These are phyloP conservation scores for Annona cherimola DNA, from an alignment of 164 flowering plant genomes.

Conservation along the genomic window DNA sequence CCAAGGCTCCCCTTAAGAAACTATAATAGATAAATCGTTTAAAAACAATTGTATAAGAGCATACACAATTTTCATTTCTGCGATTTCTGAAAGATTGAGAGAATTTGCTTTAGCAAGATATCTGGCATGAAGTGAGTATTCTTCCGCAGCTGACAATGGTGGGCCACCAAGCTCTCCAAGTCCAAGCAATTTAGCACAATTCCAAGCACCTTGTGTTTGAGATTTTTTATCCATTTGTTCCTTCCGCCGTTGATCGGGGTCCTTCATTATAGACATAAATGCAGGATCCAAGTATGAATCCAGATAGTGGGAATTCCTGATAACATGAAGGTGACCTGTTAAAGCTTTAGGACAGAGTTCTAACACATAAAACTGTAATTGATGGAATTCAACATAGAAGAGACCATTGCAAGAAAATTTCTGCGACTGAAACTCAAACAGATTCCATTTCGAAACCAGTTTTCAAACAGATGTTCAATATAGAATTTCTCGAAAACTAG, in stretches of 20 bases:
- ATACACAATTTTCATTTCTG: constrained; percentile 99
- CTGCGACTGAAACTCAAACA: neutral
- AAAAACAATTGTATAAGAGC: constrained; percentile 19
- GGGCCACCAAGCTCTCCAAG: constrained; percentile 94
- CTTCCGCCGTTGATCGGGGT: constrained; percentile 90
- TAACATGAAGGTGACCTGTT: constrained; percentile 2
- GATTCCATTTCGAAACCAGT: neutral
- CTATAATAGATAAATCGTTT: neutral
- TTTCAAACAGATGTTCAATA: neutral
- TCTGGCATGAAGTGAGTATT: constrained; percentile 94
- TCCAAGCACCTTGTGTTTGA: constrained; percentile 69
- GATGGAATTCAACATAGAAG: neutral
- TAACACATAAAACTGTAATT: neutral
- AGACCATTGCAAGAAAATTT: neutral
- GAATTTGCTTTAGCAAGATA: constrained; percentile 95
- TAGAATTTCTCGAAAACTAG: neutral
- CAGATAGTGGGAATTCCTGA: constrained; percentile 73
- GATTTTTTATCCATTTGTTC: constrained; percentile 92
- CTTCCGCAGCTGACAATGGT: constrained; percentile 85
- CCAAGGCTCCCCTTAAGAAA: no score
- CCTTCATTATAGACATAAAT: constrained; percentile 90
- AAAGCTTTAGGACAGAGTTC: neutral
- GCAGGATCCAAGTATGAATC: constrained; percentile 95
- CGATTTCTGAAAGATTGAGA: constrained; percentile 91
- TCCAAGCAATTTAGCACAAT: constrained; percentile 85